Base-by-base conservation (phyloP, 352 stramenopile species). In the Stramenopiles sp. region DNA sequence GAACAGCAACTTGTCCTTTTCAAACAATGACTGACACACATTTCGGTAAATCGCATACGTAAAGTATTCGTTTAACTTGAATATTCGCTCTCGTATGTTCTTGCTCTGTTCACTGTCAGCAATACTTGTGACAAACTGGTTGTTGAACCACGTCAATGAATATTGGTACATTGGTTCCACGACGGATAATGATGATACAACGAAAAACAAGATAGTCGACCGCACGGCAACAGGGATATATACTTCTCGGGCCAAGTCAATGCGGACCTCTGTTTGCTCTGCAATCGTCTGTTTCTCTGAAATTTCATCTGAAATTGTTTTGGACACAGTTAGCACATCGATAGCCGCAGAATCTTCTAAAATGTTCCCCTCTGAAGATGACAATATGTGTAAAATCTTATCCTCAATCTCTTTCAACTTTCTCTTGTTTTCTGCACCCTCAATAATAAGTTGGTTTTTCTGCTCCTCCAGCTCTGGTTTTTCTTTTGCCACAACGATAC, bases 331-430 rank as follows among this genome's bases (percentile, higher is more conserved):
- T 1, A 97, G 82, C 18, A 91, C 96, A 36, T 96, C 88, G 74
- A 97, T 97, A 37, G 97, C 80, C 3, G 89, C 83, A 79, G 96
- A 89, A 80, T 97, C 92, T 73, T 96, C 92, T 1, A 97, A 78
- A 74, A 97, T 97, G 79, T 96, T 97, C 6, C 92, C 92, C 73
- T 95, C 85, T 0, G 91, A 87, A 6, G 86, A 92, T 74, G 94
- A 88, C 0, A 97, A 79, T 49, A 97, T 75, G 76, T 92, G 87
- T 36, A 97, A 75, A 68, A 97, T 97, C 80, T 96, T 93, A 78
- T 97, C 92, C 81, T 97, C 92, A 53, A 96, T 95, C 79, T 97
- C 91, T 76, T 97, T 95, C 25, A 97, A 81, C 36, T 86, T 90
- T 69, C 92, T 90, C 80, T 96, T 94, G 79, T 96, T 96, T 31